Evolutionary conservation across 1,139 yeast genomes (phyloP).

Genomic region (Debaryomycetaceae sp.): DNA sequence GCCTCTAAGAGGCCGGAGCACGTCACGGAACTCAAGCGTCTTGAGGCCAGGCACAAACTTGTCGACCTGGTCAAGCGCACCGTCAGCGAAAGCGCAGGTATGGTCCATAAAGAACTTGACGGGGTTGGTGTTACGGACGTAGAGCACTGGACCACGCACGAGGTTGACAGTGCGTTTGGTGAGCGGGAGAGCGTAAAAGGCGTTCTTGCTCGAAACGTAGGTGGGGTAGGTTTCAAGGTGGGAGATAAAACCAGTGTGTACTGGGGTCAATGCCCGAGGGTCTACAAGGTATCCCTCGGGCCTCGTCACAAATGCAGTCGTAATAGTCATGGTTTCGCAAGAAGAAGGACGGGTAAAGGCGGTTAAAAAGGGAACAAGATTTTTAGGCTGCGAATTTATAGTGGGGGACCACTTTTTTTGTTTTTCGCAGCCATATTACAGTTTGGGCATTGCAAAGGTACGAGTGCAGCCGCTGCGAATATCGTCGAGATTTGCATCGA

Average conservation of each 20-base stretch:
- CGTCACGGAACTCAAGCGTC: constrained; percentile 26
- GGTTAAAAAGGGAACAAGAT: neutral
- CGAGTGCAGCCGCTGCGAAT: too few species aligned
- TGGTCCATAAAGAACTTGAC: constrained; percentile 14
- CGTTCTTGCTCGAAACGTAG: constrained; percentile 7
- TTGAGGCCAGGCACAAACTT: constrained; percentile 23
- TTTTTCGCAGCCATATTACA: neutral
- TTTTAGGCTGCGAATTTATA: neutral
- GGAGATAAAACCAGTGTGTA: neutral
- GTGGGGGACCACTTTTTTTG: neutral
- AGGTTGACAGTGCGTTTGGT: constrained; percentile 6
- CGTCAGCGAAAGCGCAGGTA: constrained; percentile 22
- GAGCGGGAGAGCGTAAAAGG: constrained; percentile 12
- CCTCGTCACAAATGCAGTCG: neutral
- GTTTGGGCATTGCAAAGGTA: too few species aligned
- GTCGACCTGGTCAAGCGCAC: constrained; percentile 26
- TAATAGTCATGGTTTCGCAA: neutral
- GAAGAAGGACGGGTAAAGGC: neutral
- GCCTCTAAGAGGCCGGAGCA: constrained; percentile 31
- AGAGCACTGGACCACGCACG: constrained; percentile 9
- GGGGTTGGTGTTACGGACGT: constrained; percentile 15
- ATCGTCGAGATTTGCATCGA: too few species aligned
- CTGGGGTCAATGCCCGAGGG: neutral
- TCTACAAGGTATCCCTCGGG: neutral
- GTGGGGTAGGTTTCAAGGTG: constrained; percentile 1